These are phyloP conservation scores for Mesembryanthemum crystallinum DNA, from an alignment of 148 eudicot genomes.

Conservation along the genomic window DNA sequence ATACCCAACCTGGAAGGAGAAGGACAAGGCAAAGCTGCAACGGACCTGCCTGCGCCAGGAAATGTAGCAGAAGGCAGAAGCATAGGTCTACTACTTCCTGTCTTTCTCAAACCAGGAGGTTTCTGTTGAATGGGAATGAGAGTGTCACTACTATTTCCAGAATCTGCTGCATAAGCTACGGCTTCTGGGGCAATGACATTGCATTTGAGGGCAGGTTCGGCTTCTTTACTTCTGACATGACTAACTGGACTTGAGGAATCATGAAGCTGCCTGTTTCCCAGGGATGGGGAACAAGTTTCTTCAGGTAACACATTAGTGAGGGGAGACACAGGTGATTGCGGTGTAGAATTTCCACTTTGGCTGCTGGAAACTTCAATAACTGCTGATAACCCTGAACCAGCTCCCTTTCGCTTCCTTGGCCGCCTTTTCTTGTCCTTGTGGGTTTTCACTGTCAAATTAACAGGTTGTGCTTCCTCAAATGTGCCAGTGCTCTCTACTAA, in stretches of 20 bases:
- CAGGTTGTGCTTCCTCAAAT: constrained; percentile 35
- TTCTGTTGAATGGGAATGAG: constrained; percentile 25
- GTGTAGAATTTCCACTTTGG: constrained; percentile 88
- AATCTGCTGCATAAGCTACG: constrained; percentile 27
- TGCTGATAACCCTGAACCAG: constrained; percentile 40
- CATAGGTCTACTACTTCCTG: constrained; percentile 37
- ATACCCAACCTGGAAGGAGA: constrained; percentile 39
- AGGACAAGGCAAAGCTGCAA: constrained; percentile 16
- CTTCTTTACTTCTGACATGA: constrained; percentile 23
- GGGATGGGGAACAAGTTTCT: constrained; percentile 33
- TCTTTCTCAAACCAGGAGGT: constrained; percentile 29
- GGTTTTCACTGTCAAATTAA: constrained; percentile 55
- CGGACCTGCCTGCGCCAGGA: constrained; percentile 39
- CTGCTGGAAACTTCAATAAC: constrained; percentile 77
- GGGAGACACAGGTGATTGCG: constrained; percentile 87
- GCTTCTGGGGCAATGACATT: constrained; percentile 22
- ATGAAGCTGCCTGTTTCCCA: constrained; percentile 23
- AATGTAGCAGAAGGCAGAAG: constrained; percentile 58
- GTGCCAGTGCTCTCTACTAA: constrained; percentile 32
- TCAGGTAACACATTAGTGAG: constrained; percentile 41
- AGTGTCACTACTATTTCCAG: constrained; percentile 8
- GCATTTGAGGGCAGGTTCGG: constrained; percentile 22
- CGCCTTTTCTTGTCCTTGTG: constrained; percentile 62
- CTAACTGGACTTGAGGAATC: constrained; percentile 30
- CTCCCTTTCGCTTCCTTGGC: constrained; percentile 59